Base-by-base conservation (phyloP, 2,329 filamentous ascomycete species). In the Alternaria metachromatica region DNA sequence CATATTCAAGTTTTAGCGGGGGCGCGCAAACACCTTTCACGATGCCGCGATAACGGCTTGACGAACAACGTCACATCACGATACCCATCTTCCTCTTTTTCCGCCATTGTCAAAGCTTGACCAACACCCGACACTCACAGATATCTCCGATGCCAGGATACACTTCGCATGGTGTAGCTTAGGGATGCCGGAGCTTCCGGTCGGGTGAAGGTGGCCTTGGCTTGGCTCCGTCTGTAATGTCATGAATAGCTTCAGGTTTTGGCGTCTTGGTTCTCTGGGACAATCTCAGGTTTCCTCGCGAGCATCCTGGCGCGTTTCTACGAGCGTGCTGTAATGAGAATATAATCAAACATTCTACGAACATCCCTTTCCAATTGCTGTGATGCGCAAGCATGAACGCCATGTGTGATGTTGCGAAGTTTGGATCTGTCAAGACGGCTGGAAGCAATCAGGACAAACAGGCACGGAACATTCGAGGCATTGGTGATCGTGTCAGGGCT, bases 1-100 rank as follows among this genome's bases (percentile, higher is more conserved):
- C 78, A 96, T 97, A 73, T 86, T 96, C 76, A 96, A 95, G 84
- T 95, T 94, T 80, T 96, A 93, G 82, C 56, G 65, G 67, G 54
- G 63, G 60, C 62, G 59, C 60, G 55, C 58, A 55, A 37, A 46
- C 55, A 63, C 48, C 53, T 30, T 30, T 62, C 64, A 60, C 50
- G 48, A 67, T 59, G 57, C 61, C 55, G 58, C 49, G 21, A 49
- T 58, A 48, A 60, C 54, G 55, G 46, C 65, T 63, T 66, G 65
- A 69, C 61, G 49, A 56, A 37, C 25, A 37, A 30, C 51, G 65
- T 58, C 66, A 58, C 66, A 67, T 64, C 69, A 75, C 74, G 76
- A 81, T 80, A 80, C 76, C 76, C 77, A 72, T 55, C 56, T 60
- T 55, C 60, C 43, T 66, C 65, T 67, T 62, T 48, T 63, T 64